Evolutionary conservation across 768 basidiomycete genomes (phyloP), one percentile per base, ranked within the genome.

Genomic region (Phlebiopsis gigantea): DNA sequence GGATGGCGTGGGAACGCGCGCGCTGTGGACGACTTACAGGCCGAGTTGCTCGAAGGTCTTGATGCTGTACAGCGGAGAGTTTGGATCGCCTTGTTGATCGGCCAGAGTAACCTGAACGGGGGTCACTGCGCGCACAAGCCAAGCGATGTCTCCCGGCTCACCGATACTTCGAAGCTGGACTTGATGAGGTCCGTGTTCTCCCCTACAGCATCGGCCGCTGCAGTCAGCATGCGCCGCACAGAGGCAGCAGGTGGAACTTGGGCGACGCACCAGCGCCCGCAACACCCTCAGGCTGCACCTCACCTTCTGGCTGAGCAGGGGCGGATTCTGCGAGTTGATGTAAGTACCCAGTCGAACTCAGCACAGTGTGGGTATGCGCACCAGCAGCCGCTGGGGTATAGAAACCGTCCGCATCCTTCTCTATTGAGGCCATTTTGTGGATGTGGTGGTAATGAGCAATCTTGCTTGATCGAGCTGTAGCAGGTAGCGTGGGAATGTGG

Each of bases 31-130:
- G 5, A 80, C 93, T 65, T 34, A 98, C 94, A 99, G 72, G 58
- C 95, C 95, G 45, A 99, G 83, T 62, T 98, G 90, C 69, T 99
- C 94, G 61, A 99, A 99, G 0, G 89, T 85, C 71, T 98, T 96
- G 26, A 82, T 89, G 55, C 93, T 96, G 72, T 81, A 96, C 15
- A 99, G 73, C 2, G 96, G 97, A n/a, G 96, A 98, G 68, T 96
- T 87, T 41, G 93, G 90, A 67, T 99, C 92, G 26, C 81, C 84
- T 73, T 98, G 97, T 68, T 96, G 92, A 73, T 98, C 95, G 49
- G 94, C 94, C 57, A 98, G 80, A 19, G 94, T 98, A 61, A 99
- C 94, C 93, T 93, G 64, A 28, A 58, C 24, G 21, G 57, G 30
- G 24, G 47, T 52, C 45, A 28, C 55, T 28, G 39, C 50, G 50